Evolutionary conservation across 257 asterid species (phyloP), one percentile per base, ranked within the genome.

Genomic region (Rehmannia glutinosa): DNA sequence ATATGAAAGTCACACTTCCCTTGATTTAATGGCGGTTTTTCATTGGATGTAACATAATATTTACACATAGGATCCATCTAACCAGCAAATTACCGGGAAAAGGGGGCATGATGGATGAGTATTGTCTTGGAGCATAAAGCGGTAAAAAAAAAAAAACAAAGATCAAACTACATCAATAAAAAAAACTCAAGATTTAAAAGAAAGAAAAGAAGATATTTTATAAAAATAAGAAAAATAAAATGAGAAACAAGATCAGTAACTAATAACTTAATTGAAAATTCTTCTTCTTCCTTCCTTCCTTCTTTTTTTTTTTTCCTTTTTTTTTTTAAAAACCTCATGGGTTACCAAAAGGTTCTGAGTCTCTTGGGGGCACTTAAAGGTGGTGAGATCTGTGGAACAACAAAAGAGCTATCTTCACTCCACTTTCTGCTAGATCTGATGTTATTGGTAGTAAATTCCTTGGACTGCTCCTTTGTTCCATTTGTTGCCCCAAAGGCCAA

Each of bases 311-410:
- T n/a, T 20, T 15, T 5, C 1, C 6, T 21, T 15, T 32, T 41
- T 23, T n/a, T 12, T 16, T 12, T 13, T 23, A 23, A 10, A n/a
- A n/a, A n/a, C n/a, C 16, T 41, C 19, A 9, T 8, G 56, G 32
- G 59, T 74, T 68, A 74, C 78, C 85, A 77, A n/a, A 66, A 49
- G 65, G 72, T 76, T 77, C 85, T 74, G 8, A 73, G 66, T 74
- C 78, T 78, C 73, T 77, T 76, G 59, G 68, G 61, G 47, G 82
- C 69, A 73, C 38, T 62, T 3, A 78, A 69, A 73, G 79, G 50
- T 45, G 91, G 86, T 46, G 64, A 70, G 21, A 88, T 83, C 72
- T 88, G 85, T 62, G 96, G 96, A 72, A 88, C 96, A 17, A 89
- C 69, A 73, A 64, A 80, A 57, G 78, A 78, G 68, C 78, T 77